Percentiles rank a stretch among this genome's conserved stretches.
These are phyloP conservation scores for Fraxinus excelsior DNA, from an alignment of 257 asterid genomes.

Conservation along the genomic window DNA sequence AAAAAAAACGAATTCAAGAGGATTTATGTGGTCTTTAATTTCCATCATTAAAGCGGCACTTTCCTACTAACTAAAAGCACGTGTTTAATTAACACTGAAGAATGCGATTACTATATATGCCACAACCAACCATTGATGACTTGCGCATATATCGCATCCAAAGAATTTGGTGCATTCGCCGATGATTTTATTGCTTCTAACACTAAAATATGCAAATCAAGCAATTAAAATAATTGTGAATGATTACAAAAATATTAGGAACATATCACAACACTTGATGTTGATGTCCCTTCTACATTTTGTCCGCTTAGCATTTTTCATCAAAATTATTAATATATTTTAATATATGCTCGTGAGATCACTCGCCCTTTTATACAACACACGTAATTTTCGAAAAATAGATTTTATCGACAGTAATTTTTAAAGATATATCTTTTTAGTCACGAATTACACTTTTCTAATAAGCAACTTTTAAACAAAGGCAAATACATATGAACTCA, in stretches of 20 bases:
- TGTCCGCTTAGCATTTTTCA: background rate
- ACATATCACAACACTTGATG: conserved; percentile 18
- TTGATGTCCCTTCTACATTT: conserved; percentile 21
- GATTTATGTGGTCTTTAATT: too few relatives aligned
- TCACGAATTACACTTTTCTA: background rate
- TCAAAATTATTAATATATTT: background rate
- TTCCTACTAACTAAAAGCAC: background rate
- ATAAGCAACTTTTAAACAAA: background rate
- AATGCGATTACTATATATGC: background rate
- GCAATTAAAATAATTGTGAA: conserved; percentile 9
- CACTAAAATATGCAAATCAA: background rate
- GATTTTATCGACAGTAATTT: background rate
- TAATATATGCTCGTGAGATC: background rate
- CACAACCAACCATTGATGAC: background rate
- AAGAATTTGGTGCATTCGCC: conserved; percentile 22
- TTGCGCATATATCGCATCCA: background rate
- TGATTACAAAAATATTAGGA: conserved; percentile 21
- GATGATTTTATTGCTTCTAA: background rate
- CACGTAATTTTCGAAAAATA: background rate
- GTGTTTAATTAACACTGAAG: background rate
- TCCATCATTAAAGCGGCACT: background rate
- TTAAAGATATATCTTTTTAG: background rate
- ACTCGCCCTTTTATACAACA: background rate
- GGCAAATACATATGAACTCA: too few relatives aligned
- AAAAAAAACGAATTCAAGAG: too few relatives aligned